phyloP scores from a whole-genome alignment of 2,329 filamentous ascomycete genomes.

The Zymoseptoria tritici region DNA sequence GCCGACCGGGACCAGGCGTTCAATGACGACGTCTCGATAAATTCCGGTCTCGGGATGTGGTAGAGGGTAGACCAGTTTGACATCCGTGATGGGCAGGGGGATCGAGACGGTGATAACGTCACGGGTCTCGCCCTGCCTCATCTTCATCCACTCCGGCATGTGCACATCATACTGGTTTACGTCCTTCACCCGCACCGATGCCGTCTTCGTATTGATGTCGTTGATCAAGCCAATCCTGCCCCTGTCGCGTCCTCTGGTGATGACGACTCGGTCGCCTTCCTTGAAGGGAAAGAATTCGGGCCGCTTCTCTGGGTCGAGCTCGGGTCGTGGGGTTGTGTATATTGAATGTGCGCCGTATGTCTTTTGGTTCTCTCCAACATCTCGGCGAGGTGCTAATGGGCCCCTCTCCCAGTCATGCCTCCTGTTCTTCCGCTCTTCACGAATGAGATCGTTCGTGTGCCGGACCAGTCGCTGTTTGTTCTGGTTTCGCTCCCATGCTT shows the following conservation, averaged over 20 bases:
- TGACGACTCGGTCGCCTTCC: constrained; percentile 69
- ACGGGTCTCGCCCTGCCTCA: constrained; percentile 34
- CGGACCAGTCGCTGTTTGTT: constrained; percentile 20
- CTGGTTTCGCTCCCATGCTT: constrained; percentile 28
- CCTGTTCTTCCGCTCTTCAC: constrained; percentile 49
- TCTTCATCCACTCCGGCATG: constrained; percentile 36
- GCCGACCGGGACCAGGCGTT: constrained; percentile 50
- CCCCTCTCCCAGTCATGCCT: constrained; percentile 74
- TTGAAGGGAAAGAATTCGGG: constrained; percentile 29
- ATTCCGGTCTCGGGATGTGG: constrained; percentile 56
- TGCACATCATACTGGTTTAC: constrained; percentile 39
- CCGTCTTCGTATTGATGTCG: constrained; percentile 39
- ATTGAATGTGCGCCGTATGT: constrained; percentile 48
- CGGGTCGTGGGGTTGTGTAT: constrained; percentile 21
- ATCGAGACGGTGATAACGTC: constrained; percentile 30
- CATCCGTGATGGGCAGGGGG: constrained; percentile 52
- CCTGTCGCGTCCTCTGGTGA: constrained; percentile 69
- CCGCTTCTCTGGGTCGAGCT: constrained; percentile 18
- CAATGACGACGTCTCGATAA: constrained; percentile 68
- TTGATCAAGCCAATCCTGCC: constrained; percentile 74
- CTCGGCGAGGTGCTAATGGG: constrained; percentile 66
- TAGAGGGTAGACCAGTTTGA: constrained; percentile 76
- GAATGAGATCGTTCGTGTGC: constrained; percentile 27
- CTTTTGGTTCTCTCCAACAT: constrained; percentile 53
- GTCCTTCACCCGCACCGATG: constrained; percentile 31